Conservation (phyloP, 768 basidiomycete genomes). For the Leccinum barrowsii region DNA sequence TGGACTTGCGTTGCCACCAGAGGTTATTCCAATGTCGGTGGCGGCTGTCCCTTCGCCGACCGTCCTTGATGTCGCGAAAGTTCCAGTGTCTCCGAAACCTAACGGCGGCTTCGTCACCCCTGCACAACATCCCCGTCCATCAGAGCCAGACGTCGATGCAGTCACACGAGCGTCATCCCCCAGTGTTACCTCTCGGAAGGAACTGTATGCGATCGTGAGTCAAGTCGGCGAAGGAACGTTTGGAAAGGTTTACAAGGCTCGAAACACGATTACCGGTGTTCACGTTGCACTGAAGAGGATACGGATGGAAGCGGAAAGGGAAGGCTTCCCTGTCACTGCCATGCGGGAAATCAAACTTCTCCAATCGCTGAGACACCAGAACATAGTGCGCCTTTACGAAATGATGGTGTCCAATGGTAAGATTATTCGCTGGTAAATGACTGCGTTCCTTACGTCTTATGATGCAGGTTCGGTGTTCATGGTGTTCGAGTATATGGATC, state of each 20-base stretch:
- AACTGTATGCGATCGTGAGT: constrained; percentile 81
- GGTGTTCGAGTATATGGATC: constrained; percentile 99
- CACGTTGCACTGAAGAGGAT: constrained; percentile 94
- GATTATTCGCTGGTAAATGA: constrained; percentile 13
- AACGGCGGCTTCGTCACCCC: constrained; percentile 23
- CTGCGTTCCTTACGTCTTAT: constrained; percentile 6
- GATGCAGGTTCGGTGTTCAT: constrained; percentile 89
- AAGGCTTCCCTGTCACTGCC: constrained; percentile 98
- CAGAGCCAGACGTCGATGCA: constrained; percentile 23
- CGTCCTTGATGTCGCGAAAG: constrained; percentile 19
- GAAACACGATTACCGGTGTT: constrained; percentile 69
- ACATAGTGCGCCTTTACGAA: constrained; percentile 86
- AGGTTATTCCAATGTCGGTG: constrained; percentile 4
- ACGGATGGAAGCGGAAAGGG: constrained; percentile 94
- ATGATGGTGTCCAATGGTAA: constrained; percentile 99
- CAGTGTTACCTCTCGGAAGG: constrained; percentile 34
- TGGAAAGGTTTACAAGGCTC: constrained; percentile 96
- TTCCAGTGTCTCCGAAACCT: constrained; percentile 22
- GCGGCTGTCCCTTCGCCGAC: constrained; percentile 15
- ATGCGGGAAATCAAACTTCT: constrained; percentile 98
- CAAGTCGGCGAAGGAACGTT: constrained; percentile 99
- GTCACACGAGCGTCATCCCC: constrained; percentile 29
- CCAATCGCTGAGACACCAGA: constrained; percentile 85
- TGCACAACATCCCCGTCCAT: constrained; percentile 15
- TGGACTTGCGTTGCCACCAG: constrained; percentile 6